Base-by-base conservation (phyloP, 768 basidiomycete species). In the Tricholoma hemisulphureum region DNA sequence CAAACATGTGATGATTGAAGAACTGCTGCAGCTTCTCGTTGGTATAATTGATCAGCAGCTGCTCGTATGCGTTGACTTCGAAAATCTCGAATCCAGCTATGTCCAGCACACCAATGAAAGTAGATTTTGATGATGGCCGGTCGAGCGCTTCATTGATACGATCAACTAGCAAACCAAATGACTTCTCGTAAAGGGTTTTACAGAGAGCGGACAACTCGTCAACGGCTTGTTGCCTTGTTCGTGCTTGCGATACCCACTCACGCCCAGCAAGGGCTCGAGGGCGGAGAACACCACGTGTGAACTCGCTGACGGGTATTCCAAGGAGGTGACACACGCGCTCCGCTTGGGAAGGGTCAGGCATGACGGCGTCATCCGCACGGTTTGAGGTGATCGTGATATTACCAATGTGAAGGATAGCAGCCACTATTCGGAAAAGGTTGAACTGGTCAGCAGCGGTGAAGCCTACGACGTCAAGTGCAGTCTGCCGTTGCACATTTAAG, bases 1-100 rank as follows among this genome's bases (percentile, higher is more conserved):
- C 93, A 73, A 99, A 98, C 97, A 98, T 98, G 71, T 98, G 97
- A 73, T 98, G 94, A 67, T 98, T 99, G 83, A 95, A 95, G 73
- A 93, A 93, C 72, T 98, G 96, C 70, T 98, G 96, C 8, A 98
- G 82, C 68, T 91, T 96, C 82, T 99, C 97, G 77, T 99, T 99
- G 43, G 96, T 98, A 67, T 92, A 96, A 69, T 99, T 99, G 83
- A 99, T 99, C 65, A 96, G 83, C 24, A 99, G 83, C 71, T 99
- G 97, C 67, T 99, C 97, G 71, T 98, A 99, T 8, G 89, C 89
- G 71, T 98, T 98, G 65, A 88, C 80, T 55, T 91, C 90, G 75
- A 93, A 92, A 60, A 99, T 99, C 73, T 99, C 97, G 74, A 99
- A 99, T 8, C 97, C 97, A 6, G 97, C 97, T 53, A 99, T 99